Percentiles rank a stretch among this genome's conserved stretches.
Evolutionary conservation across 1,284 basidiomycete genomes (phyloP).

Genomic region (Cryptococcus depauperatus): DNA sequence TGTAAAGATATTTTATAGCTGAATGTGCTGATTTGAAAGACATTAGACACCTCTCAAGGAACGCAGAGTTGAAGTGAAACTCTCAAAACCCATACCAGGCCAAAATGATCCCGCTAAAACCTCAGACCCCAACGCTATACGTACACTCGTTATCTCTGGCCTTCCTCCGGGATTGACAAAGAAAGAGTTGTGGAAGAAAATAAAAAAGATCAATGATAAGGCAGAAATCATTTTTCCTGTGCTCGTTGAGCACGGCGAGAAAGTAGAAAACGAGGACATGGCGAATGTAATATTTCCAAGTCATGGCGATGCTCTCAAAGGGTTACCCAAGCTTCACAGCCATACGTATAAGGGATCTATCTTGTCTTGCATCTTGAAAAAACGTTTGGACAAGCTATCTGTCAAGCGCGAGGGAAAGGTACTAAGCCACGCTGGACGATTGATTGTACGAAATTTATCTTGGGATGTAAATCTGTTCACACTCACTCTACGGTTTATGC

Average conservation of each 20-base stretch:
- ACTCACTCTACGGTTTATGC: neutral
- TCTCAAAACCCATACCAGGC: slow-evolving; percentile 5
- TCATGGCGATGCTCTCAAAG: slow-evolving; percentile 62
- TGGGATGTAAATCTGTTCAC: slow-evolving; percentile 49
- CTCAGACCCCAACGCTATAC: slow-evolving; percentile 64
- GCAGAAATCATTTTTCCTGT: slow-evolving; percentile 58
- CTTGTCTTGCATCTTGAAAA: slow-evolving; percentile 84
- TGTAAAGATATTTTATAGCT: slow-evolving; percentile 14
- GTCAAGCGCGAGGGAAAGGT: slow-evolving; percentile 48
- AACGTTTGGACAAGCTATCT: slow-evolving; percentile 62
- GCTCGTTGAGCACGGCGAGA: slow-evolving; percentile 42
- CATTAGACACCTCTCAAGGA: slow-evolving; percentile 11
- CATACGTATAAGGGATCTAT: slow-evolving; percentile 86
- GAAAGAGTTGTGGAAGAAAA: slow-evolving; percentile 77
- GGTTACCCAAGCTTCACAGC: slow-evolving; percentile 76
- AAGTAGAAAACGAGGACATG: slow-evolving; percentile 8
- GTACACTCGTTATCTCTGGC: slow-evolving; percentile 70
- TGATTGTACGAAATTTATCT: slow-evolving; percentile 88
- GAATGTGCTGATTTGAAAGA: neutral
- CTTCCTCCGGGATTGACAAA: slow-evolving; percentile 61
- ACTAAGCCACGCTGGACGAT: slow-evolving; percentile 57
- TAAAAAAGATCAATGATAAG: slow-evolving; percentile 62
- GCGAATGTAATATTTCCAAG: slow-evolving; percentile 72
- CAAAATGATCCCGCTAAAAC: slow-evolving; percentile 12
- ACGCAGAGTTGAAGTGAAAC: slow-evolving; percentile 7